Conservation (phyloP, 495 filamentous ascomycete genomes). For the Xylaria curta region DNA sequence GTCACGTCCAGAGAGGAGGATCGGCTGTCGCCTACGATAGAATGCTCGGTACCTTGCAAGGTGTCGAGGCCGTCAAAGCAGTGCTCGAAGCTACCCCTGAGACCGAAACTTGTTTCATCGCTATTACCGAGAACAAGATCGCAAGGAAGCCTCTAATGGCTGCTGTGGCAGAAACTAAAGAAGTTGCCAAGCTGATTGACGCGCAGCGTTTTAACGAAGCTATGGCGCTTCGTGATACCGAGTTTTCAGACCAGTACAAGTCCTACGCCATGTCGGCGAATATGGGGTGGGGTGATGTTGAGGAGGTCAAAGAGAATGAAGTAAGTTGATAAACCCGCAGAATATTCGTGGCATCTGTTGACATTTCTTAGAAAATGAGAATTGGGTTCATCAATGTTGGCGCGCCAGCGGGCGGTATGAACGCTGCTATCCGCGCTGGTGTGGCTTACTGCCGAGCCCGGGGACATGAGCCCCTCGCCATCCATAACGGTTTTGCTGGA, state of each 20-base stretch:
- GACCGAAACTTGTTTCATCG: slow-evolving; percentile 91
- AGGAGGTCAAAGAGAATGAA: slow-evolving; percentile 71
- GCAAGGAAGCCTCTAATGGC: slow-evolving; percentile 85
- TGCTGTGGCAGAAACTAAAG: slow-evolving; percentile 83
- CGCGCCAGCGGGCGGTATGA: slow-evolving; percentile 98
- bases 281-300: slow-evolving; percentile 50
- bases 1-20: slow-evolving; percentile 95
- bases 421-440: slow-evolving; percentile 91
- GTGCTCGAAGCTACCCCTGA: slow-evolving; percentile 91
- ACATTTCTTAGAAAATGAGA: slow-evolving; percentile 71
- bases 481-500: slow-evolving; percentile 97
- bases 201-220: slow-evolving; percentile 82
- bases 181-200: slow-evolving; percentile 80
- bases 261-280: slow-evolving; percentile 89
- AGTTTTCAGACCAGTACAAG: slow-evolving; percentile 91
- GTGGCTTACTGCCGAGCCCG: slow-evolving; percentile 96
- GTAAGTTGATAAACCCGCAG: slow-evolving; percentile 49
- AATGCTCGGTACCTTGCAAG: slow-evolving; percentile 90
- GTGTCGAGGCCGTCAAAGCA: slow-evolving; percentile 94
- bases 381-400: slow-evolving; percentile 97
- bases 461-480: slow-evolving; percentile 87
- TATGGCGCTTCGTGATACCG: slow-evolving; percentile 85
- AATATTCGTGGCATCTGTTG: slow-evolving; percentile 31
- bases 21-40: slow-evolving; percentile 92
- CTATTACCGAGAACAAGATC: slow-evolving; percentile 98